Evolutionary conservation across 345 rosid genomes (phyloP).

Genomic region (Euclidium syriacum): DNA sequence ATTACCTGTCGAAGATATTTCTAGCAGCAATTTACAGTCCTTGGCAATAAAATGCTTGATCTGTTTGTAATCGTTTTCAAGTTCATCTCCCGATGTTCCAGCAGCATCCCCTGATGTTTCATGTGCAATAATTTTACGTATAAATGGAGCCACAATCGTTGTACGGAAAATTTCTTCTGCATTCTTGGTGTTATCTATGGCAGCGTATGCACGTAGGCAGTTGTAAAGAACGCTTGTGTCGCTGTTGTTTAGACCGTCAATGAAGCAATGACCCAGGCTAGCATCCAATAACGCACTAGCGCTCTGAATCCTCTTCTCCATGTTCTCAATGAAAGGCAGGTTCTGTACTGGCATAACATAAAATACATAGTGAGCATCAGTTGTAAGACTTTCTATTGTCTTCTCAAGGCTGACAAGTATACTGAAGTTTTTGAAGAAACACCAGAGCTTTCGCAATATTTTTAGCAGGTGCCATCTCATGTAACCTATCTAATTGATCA

Average conservation of each 20-base stretch:
- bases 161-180: conserved; percentile 91
- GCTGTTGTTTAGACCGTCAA: conserved; percentile 77
- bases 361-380: conserved; percentile 46
- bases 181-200: conserved; percentile 65
- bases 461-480: conserved; percentile 2
- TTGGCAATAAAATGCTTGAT: conserved; percentile 57
- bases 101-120: conserved; percentile 42
- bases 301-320: conserved; percentile 94
- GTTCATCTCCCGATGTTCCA: conserved; percentile 61
- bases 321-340: conserved; percentile 94
- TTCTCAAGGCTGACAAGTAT: conserved; percentile 3
- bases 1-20: conserved; percentile 80
- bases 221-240: conserved; percentile 92
- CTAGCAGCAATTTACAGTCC: conserved; percentile 81
- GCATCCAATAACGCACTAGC: conserved; percentile 84
- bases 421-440: background rate
- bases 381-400: conserved; percentile 1
- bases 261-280: conserved; percentile 92
- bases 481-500: background rate
- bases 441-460: background rate
- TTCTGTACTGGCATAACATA: conserved; percentile 88
- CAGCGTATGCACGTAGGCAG: conserved; percentile 95
- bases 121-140: conserved; percentile 58
- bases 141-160: conserved; percentile 64
- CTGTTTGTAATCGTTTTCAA: conserved; percentile 71